phyloP scores from a whole-genome alignment of 371 early-diverging fungal species.

The Mucor saturninus region DNA sequence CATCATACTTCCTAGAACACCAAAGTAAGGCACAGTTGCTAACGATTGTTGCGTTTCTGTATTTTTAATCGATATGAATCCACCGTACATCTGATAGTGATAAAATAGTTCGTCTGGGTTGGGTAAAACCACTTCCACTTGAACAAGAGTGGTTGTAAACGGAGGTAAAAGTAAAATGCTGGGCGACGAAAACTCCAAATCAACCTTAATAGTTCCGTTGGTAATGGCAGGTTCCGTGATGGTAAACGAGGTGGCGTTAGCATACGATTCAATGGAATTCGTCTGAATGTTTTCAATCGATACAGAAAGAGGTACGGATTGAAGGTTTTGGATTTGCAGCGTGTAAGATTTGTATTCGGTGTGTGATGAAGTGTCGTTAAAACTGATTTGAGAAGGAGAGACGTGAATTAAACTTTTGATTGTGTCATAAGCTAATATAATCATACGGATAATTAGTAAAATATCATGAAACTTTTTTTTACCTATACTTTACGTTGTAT shows the following conservation, averaged over 20 bases:
- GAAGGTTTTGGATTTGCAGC: slow-evolving; percentile 57
- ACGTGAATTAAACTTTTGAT: slow-evolving; percentile 56
- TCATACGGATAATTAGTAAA: not conserved
- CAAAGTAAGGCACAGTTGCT: slow-evolving; percentile 59
- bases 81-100: slow-evolving; percentile 50
- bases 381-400: slow-evolving; percentile 66
- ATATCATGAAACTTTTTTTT: not conserved
- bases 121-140: slow-evolving; percentile 44
- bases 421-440: slow-evolving; percentile 52
- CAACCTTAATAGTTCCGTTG: slow-evolving; percentile 31
- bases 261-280: slow-evolving; percentile 46
- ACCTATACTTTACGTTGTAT: slow-evolving; percentile 55
- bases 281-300: slow-evolving; percentile 39
- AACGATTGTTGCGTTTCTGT: slow-evolving; percentile 23
- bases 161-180: slow-evolving; percentile 35
- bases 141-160: slow-evolving; percentile 36
- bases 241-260: slow-evolving; percentile 17
- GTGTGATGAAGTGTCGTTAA: slow-evolving; percentile 67
- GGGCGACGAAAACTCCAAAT: slow-evolving; percentile 35
- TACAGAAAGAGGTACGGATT: slow-evolving; percentile 12
- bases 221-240: slow-evolving; percentile 28
- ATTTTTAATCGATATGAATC: slow-evolving; percentile 30
- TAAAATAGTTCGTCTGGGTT: slow-evolving; percentile 11
- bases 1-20: slow-evolving; percentile 55
- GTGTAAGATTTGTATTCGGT: slow-evolving; percentile 45